phyloP scores from a whole-genome alignment of 2,329 filamentous ascomycete species.

The Paecilomyces sp. region DNA sequence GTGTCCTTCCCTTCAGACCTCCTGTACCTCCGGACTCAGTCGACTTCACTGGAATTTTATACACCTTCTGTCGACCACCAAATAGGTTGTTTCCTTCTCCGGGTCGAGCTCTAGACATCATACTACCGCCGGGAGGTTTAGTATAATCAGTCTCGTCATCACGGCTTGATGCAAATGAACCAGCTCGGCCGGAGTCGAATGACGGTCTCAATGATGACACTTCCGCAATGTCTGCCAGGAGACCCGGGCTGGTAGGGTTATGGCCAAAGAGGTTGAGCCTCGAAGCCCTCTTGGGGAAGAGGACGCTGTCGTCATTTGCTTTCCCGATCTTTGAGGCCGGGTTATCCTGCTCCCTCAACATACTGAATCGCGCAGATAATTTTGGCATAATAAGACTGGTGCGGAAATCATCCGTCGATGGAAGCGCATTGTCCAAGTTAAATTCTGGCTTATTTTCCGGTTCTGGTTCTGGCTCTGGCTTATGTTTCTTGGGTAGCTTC shows the following conservation, averaged over 20 bases:
- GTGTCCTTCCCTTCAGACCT: constrained; percentile 54
- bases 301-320: constrained; percentile 88
- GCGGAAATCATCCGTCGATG: constrained; percentile 80
- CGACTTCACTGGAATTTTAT: constrained; percentile 62
- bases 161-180: constrained; percentile 59
- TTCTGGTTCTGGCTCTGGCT: constrained; percentile 37
- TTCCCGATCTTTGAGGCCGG: constrained; percentile 84
- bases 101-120: constrained; percentile 79
- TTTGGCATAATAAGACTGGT: constrained; percentile 95
- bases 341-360: constrained; percentile 92
- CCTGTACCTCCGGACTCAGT: constrained; percentile 27
- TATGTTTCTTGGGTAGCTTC: constrained; percentile 43
- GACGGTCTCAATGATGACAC: constrained; percentile 70
- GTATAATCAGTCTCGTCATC: constrained; percentile 60
- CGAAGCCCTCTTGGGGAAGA: constrained; percentile 75
- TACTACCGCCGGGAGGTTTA: constrained; percentile 53
- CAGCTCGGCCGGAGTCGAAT: constrained; percentile 52
- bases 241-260: constrained; percentile 43
- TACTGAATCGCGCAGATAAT: constrained; percentile 89
- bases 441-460: constrained; percentile 54
- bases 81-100: constrained; percentile 89
- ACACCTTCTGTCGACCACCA: constrained; percentile 91
- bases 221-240: constrained; percentile 80
- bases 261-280: constrained; percentile 67
- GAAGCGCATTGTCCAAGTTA: constrained; percentile 67